These are phyloP conservation scores for Eimeria necatrix DNA, from an alignment of 169 alveolate genomes.

Conservation along the genomic window DNA sequence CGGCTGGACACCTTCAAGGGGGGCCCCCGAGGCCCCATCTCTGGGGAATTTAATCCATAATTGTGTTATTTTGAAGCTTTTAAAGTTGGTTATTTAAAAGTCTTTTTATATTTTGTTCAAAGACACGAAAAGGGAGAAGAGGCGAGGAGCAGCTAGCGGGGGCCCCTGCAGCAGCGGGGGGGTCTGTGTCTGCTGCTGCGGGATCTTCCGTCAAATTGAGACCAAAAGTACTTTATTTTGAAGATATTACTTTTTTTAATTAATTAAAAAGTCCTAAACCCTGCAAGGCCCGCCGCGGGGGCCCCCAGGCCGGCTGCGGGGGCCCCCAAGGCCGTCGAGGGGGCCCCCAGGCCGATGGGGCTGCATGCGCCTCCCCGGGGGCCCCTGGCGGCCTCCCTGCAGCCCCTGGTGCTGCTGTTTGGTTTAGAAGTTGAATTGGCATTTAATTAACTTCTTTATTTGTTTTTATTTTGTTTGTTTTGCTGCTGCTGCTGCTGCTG, in stretches of 20 bases:
- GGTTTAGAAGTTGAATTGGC: not conserved
- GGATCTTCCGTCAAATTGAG: not conserved
- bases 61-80: too few relatives aligned
- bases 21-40: not conserved
- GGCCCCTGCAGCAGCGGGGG: conserved; percentile 9
- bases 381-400: not conserved
- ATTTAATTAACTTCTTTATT: not conserved
- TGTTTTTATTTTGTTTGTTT: not conserved
- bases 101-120: not conserved
- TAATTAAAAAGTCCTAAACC: too few relatives aligned
- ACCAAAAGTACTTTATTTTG: not conserved
- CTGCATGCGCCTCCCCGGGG: not conserved
- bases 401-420: conserved; percentile 15
- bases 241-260: too few relatives aligned
- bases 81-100: not conserved
- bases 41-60: not conserved
- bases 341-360: conserved; percentile 3
- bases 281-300: not conserved
- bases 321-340: not conserved
- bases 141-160: not conserved
- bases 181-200: not conserved
- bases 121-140: not conserved
- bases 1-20: too few relatives aligned
- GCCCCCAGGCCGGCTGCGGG: not conserved
- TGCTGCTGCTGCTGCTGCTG: conserved; percentile 61